Evolutionary conservation across 192 early-diverging fungal genomes (phyloP).

Genomic region (Powellomyces hirtus): DNA sequence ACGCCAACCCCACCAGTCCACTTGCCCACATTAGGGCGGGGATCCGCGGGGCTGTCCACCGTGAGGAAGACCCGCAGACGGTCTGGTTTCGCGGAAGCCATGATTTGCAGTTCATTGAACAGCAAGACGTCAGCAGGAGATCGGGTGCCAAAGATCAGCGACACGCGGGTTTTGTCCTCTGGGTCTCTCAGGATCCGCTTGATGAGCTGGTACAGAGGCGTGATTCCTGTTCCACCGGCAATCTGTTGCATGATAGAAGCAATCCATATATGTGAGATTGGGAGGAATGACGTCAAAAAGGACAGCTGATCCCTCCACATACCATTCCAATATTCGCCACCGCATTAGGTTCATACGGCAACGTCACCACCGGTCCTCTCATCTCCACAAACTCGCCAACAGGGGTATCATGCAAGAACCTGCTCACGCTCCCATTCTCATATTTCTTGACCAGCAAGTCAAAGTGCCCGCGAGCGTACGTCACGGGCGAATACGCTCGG

Average conservation of each 20-base stretch:
- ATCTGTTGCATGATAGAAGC: slow-evolving; percentile 44
- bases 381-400: slow-evolving; percentile 67
- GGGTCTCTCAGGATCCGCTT: slow-evolving; percentile 79
- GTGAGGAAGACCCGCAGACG: slow-evolving; percentile 80
- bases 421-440: slow-evolving; percentile 64
- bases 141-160: slow-evolving; percentile 86
- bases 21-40: not conserved
- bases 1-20: not conserved
- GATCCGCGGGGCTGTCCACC: slow-evolving; percentile 67
- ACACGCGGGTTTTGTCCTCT: slow-evolving; percentile 79
- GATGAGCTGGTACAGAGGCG: slow-evolving; percentile 93
- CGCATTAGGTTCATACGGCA: slow-evolving; percentile 63
- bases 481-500: slow-evolving; percentile 79
- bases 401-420: slow-evolving; percentile 55
- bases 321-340: slow-evolving; percentile 74
- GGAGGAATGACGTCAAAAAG: too few relatives aligned
- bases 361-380: slow-evolving; percentile 76
- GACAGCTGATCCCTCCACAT: too few relatives aligned
- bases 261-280: too few relatives aligned
- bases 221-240: slow-evolving; percentile 91
- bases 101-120: slow-evolving; percentile 71
- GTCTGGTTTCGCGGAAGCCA: slow-evolving; percentile 64
- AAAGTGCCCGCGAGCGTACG: slow-evolving; percentile 58
- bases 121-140: slow-evolving; percentile 86
- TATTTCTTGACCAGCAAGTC: slow-evolving; percentile 84